phyloP scores from a whole-genome alignment of 179 eudicot genomes.

The Monotropa hypopitys region DNA sequence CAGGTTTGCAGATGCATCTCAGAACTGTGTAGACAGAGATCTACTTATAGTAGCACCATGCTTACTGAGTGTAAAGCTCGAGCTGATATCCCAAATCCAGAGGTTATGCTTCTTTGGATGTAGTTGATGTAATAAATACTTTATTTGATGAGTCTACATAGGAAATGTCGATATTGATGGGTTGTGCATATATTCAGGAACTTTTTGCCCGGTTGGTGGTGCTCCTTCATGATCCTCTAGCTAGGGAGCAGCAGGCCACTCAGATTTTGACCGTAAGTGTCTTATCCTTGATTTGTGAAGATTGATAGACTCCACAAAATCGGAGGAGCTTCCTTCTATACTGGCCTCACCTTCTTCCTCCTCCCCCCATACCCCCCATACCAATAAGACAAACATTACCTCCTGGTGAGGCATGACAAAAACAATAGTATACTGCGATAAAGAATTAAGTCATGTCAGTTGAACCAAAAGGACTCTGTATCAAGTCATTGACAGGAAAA shows the following conservation, averaged over 20 bases:
- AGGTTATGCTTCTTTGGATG: constrained; percentile 36
- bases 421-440: not conserved
- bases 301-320: not conserved
- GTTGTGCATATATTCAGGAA: constrained; percentile 36
- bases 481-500: not conserved
- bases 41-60: constrained; percentile 44
- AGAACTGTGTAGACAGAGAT: constrained; percentile 67
- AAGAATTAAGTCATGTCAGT: not conserved
- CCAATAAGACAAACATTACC: no score
- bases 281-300: not conserved
- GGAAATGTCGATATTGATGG: not conserved
- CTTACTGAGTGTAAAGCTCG: constrained; percentile 73
- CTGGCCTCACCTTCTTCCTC: not conserved
- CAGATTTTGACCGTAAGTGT: constrained; percentile 66
- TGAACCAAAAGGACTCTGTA: not conserved
- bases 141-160: not conserved
- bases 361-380: not conserved
- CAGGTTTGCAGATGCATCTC: constrained; percentile 98
- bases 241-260: constrained; percentile 80
- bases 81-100: constrained; percentile 68
- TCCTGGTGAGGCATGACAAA: not conserved
- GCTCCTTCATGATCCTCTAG: constrained; percentile 87
- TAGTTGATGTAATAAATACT: not conserved
- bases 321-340: not conserved
- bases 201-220: constrained; percentile 89